Percentiles rank a stretch among this genome's conserved stretches.
phyloP scores from a whole-genome alignment of 1,139 yeast genomes.

The Nakaseomyces delphensis region DNA sequence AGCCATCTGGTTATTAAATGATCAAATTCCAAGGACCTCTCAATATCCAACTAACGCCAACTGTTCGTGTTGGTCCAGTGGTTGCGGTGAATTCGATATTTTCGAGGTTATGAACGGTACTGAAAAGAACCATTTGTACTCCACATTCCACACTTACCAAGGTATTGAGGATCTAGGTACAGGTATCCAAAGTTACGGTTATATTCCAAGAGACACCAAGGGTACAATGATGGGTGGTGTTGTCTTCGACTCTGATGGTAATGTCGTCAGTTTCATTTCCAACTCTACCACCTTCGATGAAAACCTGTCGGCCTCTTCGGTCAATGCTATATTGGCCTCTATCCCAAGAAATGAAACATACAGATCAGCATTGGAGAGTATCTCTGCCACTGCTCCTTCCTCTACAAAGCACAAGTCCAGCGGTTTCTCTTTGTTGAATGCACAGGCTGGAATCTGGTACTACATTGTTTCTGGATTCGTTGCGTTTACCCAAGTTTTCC shows the following conservation, averaged over 20 bases:
- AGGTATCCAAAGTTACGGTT: constrained; percentile 54
- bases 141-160: constrained; percentile 67
- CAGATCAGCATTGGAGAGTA: constrained; percentile 20
- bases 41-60: constrained; percentile 55
- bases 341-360: constrained; percentile 19
- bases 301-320: constrained; percentile 22
- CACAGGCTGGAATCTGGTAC: constrained; percentile 19
- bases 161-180: constrained; percentile 51
- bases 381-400: constrained; percentile 26
- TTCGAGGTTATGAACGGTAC: constrained; percentile 56
- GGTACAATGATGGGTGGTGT: constrained; percentile 62
- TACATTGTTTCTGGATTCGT: constrained; percentile 14
- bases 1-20: constrained; percentile 67
- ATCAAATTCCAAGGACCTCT: constrained; percentile 70
- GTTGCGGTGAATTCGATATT: constrained; percentile 78
- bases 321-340: constrained; percentile 19
- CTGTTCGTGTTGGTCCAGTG: constrained; percentile 71
- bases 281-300: constrained; percentile 44
- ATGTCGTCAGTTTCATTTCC: constrained; percentile 53
- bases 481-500: constrained; percentile 16
- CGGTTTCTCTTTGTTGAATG: constrained; percentile 10
- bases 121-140: constrained; percentile 45
- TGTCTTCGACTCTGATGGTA: constrained; percentile 52
- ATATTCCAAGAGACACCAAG: constrained; percentile 43
- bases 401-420: constrained; percentile 20